Evolutionary conservation across 768 basidiomycete species (phyloP).

Genomic region (Mycena galericulata): DNA sequence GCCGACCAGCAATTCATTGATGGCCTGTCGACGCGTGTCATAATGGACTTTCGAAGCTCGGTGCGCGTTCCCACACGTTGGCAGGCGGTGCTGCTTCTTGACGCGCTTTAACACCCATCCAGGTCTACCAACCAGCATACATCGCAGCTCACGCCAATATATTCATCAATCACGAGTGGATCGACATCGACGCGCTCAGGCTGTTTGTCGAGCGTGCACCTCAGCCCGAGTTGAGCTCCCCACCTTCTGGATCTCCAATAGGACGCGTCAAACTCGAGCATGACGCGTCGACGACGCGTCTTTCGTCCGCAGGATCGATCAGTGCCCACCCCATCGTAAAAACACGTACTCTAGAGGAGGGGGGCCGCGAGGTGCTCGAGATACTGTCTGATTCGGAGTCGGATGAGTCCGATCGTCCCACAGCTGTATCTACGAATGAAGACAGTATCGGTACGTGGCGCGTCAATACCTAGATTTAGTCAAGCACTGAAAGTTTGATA

Average conservation of each 20-base stretch:
- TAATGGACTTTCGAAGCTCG: background rate
- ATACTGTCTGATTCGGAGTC: background rate
- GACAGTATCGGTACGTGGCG: too few species aligned
- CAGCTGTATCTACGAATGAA: too few species aligned
- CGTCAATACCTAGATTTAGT: too few species aligned
- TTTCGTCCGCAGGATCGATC: background rate
- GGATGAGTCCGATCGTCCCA: background rate
- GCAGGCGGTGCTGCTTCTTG: background rate
- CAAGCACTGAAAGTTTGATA: too few species aligned
- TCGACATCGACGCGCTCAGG: background rate
- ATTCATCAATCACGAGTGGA: background rate
- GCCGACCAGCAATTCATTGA: background rate
- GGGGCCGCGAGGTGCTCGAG: background rate
- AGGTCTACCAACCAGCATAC: background rate
- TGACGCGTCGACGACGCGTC: background rate
- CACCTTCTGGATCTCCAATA: background rate
- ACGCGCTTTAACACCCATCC: background rate
- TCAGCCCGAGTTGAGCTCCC: background rate
- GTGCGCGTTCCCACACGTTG: background rate
- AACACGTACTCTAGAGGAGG: background rate
- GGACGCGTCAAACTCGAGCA: slow-evolving; percentile 2
- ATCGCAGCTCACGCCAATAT: background rate
- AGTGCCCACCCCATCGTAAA: background rate
- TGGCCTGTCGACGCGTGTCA: background rate
- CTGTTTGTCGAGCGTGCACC: background rate